These are phyloP conservation scores for Eucalyptus sp. DNA, from an alignment of 345 rosid genomes.

Conservation along the genomic window DNA sequence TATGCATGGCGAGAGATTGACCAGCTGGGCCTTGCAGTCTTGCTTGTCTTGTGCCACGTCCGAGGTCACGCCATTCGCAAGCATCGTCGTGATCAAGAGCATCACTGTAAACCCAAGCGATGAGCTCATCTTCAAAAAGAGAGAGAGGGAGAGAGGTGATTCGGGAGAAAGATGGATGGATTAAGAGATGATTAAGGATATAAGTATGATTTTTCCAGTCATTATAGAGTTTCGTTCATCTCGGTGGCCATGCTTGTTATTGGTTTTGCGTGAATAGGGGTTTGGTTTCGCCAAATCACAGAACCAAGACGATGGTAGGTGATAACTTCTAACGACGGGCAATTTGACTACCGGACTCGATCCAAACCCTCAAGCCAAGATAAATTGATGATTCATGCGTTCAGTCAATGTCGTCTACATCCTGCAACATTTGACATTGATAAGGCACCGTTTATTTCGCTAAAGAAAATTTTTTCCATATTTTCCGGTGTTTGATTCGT, in stretches of 20 bases:
- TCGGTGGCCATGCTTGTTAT: neutral
- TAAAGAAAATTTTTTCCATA: neutral
- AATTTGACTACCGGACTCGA: neutral
- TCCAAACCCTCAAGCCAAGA: neutral
- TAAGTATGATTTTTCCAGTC: neutral
- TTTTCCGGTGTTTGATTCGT: too few species aligned
- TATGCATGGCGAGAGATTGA: conserved; percentile 60
- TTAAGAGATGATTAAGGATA: neutral
- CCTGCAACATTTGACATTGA: neutral
- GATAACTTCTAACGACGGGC: neutral
- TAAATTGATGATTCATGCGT: neutral
- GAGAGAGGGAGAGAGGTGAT: neutral
- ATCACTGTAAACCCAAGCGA: neutral
- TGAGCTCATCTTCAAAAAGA: neutral
- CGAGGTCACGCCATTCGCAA: neutral
- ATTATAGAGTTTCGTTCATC: neutral
- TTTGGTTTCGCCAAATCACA: neutral
- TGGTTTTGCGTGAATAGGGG: neutral
- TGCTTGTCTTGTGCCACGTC: conserved; percentile 41
- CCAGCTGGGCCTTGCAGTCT: conserved; percentile 49
- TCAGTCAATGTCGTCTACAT: neutral
- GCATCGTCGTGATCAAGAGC: neutral
- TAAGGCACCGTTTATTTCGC: neutral
- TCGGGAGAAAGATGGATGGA: neutral
- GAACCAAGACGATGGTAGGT: neutral